Base-by-base conservation (phyloP, 805 yeast species). In the Candida hispaniensis region DNA sequence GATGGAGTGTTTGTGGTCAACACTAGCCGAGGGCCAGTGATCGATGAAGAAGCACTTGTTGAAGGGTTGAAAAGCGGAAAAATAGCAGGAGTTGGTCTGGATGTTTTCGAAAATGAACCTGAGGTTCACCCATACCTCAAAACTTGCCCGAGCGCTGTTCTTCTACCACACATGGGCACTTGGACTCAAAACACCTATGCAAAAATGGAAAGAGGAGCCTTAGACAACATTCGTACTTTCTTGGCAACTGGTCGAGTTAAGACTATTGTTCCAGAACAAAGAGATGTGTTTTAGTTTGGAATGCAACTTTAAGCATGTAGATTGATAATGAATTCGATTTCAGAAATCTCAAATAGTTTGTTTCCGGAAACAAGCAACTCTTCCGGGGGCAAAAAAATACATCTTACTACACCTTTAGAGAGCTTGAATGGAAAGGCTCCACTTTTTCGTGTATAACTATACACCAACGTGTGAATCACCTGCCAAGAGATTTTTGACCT, bases 181-280 rank as follows among this genome's bases (percentile, higher is more conserved):
- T 51, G 47, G 30, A 51, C 63, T 11, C 34, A 24, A 5, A 54
- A 63, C 14, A 49, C 63, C 3, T 69, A 76, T 49, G 58, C 62
- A 44, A 68, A 68, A 47, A 79, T 86, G 94, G 94, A 85, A 58
- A 74, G 70, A 45, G 71, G 70, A 52, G 81, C 76, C 14, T 73
- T 79, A 14, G 66, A 66, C 21, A 88, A 86, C 54, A 72, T 80
- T 6, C 58, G 60, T 26, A 54, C 61, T 8, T 74, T 60, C 34
- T 50, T 80, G 15, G 54, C 60, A 11, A 67, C 75, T 0, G 94
- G 93, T 5, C 74, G 71, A 52, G 81, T 88, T 6, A 55, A 68
- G 40, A 63, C 80, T 0, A 57, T 81, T 26, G 93, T 91, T 9
- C 93, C 95, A 1, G 98, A 91, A 38, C 47, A 40, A 30, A 20